Conservation (phyloP, 148 eudicot genomes). For the Rhododendron molle region DNA sequence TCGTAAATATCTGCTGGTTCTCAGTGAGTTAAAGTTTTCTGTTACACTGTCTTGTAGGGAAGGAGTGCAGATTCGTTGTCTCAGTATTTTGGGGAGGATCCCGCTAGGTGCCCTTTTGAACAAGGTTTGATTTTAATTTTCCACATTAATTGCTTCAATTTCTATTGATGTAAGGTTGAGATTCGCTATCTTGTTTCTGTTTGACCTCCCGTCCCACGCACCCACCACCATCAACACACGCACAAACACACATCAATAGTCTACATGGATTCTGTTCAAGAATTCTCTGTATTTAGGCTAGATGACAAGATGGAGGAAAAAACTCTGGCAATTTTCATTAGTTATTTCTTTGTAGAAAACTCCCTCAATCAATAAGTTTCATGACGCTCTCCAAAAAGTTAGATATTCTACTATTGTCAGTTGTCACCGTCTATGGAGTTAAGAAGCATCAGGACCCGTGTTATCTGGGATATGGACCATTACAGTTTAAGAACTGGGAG, state of each 20-base stretch:
- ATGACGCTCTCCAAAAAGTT: neutral
- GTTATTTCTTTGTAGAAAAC: neutral
- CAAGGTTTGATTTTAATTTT: constrained; percentile 62
- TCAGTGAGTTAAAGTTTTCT: neutral
- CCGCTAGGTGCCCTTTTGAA: constrained; percentile 96
- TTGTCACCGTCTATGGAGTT: neutral
- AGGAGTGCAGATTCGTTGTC: constrained; percentile 93
- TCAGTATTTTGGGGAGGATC: constrained; percentile 97
- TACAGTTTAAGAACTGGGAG: neutral
- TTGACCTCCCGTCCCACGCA: neutral
- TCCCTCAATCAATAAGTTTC: neutral
- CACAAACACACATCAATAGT: neutral
- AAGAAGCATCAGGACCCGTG: neutral
- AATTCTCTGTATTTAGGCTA: neutral
- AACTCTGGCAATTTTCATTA: neutral
- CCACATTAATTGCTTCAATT: neutral
- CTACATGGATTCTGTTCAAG: neutral
- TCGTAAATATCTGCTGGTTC: constrained; percentile 3
- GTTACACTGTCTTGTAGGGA: constrained; percentile 52
- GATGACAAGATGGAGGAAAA: neutral
- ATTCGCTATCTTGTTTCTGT: neutral
- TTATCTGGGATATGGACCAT: neutral
- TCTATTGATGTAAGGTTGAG: neutral
- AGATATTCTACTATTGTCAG: neutral
- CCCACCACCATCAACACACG: neutral